A percentile compares a stretch with the other conserved stretches of the same genome.
These are phyloP conservation scores for Novymonas esmeraldas DNA, from an alignment of 208 protist species.

Conservation along the genomic window DNA sequence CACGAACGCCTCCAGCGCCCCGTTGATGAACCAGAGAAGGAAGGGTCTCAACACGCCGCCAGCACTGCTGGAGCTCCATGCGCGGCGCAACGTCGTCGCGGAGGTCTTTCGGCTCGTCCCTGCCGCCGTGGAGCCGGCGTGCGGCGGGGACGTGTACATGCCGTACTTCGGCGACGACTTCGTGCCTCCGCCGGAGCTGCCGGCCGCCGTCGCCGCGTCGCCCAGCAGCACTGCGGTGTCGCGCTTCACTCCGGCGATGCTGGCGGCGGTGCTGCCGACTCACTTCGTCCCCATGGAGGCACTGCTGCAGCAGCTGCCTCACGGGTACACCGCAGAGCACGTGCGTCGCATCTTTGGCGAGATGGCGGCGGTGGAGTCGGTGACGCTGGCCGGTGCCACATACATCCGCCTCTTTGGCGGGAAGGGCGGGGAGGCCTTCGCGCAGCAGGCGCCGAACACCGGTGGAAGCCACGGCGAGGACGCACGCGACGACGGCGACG, in stretches of 20 bases:
- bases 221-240: not conserved
- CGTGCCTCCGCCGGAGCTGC: constrained; percentile 32
- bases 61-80: constrained; percentile 27
- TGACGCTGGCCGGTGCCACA: constrained; percentile 4
- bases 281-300: constrained; percentile 60
- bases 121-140: not conserved
- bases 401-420: constrained; percentile 58
- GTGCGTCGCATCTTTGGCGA: constrained; percentile 40
- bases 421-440: constrained; percentile 18
- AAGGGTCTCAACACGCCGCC: too few species aligned
- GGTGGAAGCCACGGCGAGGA: not conserved
- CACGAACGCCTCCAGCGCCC: too few species aligned
- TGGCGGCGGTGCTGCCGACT: constrained; percentile 49
- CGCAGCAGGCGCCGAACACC: not conserved
- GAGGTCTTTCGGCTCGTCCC: not conserved
- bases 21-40: too few species aligned
- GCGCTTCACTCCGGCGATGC: constrained; percentile 51
- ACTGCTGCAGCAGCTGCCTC: constrained; percentile 43
- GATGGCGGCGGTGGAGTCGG: constrained; percentile 27
- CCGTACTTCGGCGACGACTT: constrained; percentile 30
- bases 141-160: constrained; percentile 3
- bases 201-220: not conserved
- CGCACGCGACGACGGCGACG: not conserved
- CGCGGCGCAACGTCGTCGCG: constrained; percentile 14
- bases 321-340: constrained; percentile 55